Percentiles rank a stretch among this genome's conserved stretches.
Conservation (phyloP, 192 early-diverging fungal species). For the Diversispora epigaea region DNA sequence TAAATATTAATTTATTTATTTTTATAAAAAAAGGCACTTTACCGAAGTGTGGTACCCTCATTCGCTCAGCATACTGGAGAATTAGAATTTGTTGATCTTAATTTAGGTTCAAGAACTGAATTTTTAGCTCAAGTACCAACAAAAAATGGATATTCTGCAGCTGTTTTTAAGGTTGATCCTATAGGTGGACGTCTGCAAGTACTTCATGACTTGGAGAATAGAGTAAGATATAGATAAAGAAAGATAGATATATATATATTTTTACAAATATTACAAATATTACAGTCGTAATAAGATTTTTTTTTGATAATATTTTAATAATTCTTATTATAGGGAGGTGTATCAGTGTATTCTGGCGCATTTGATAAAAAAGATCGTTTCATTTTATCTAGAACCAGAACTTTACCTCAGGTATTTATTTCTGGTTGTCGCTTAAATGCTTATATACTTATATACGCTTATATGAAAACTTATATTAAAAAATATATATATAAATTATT, state of each 20-base stretch:
- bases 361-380: slow-evolving; percentile 15
- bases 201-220: slow-evolving; percentile 24
- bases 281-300: no score
- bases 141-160: slow-evolving; percentile 9
- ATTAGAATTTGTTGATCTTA: slow-evolving; percentile 37
- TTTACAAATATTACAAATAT: no score
- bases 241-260: no score
- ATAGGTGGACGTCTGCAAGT: slow-evolving; percentile 3
- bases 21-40: slow-evolving; percentile 9
- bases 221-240: background rate
- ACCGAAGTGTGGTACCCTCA: slow-evolving; percentile 8
- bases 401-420: slow-evolving; percentile 1
- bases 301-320: background rate
- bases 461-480: background rate
- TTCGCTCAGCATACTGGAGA: slow-evolving; percentile 18
- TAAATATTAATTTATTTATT: slow-evolving; percentile 3
- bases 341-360: slow-evolving; percentile 17
- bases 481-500: background rate
- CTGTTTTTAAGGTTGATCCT: slow-evolving; percentile 22
- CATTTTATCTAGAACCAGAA: slow-evolving; percentile 11
- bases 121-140: slow-evolving; percentile 23
- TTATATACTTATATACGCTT: no score
- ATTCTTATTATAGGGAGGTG: slow-evolving; percentile 1
- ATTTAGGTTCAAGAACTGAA: slow-evolving; percentile 19
- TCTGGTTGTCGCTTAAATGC: no score